Evolutionary conservation across 1,139 yeast genomes (phyloP), one percentile per base, ranked within the genome.

Genomic region (Geotrichum bryndzae): DNA sequence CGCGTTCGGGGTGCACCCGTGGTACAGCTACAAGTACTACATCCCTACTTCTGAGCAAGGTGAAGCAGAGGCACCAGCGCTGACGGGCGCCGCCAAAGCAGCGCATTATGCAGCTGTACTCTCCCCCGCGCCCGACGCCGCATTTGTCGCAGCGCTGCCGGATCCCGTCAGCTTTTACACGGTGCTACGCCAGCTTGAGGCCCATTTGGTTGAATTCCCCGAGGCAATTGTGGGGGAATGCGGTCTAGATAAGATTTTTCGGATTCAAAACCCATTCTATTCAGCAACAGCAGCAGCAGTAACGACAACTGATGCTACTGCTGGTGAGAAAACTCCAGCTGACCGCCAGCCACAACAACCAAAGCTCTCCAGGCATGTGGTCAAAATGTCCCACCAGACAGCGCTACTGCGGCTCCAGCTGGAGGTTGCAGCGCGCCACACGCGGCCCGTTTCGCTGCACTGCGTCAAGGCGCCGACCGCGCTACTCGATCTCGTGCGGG

Each of bases 1-100:
- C 0, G 84, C 86, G 59, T 86, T 85, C 71, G 99, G 98, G 0
- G 78, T 90, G 3, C 98, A 94, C 72, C 98, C 98, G 0, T 92
- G 97, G 97, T 90, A 83, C 69, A 75, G 84, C 1, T 96, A 92
- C 73, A 68, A 86, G 38, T 86, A 84, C 65, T 76, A 82, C 10
- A 66, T 74, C n/a, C 25, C 54, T 18, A 18, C 33, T 7, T 72
- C 68, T 0, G 69, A 38, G 4, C 13, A 66, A 0, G 63, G 52
- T 2, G 53, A 59, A 11, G 41, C 45, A 23, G 60, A 55, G 13
- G 46, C 29, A 11, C 56, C 64, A 46, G 60, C 53, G 22, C 64
- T 35, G 15, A 35, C 45, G 1, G 45, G 45, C 13, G 45, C 48
- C 63, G 65, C 29, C 61, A 79, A 69, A 70, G 25, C 57, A 18